These are phyloP conservation scores for Magnolia changhungtana DNA, from an alignment of 164 flowering plant species.

Conservation along the genomic window DNA sequence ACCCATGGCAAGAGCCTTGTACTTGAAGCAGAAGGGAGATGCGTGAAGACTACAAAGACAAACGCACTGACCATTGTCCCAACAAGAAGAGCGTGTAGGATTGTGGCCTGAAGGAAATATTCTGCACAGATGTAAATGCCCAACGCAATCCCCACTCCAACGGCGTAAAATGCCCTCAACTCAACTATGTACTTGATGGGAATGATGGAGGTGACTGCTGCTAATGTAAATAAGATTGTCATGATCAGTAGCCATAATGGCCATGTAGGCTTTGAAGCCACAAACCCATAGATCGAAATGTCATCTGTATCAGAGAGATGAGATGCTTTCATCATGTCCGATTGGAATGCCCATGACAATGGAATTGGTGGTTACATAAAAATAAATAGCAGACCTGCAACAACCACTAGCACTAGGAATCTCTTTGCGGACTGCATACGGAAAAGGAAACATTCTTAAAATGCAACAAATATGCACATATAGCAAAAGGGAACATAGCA, in stretches of 20 bases:
- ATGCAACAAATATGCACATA: neutral
- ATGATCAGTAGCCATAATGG: slow-evolving; percentile 93
- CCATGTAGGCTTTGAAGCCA: slow-evolving; percentile 85
- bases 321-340: slow-evolving; percentile 78
- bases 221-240: slow-evolving; percentile 76
- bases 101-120: slow-evolving; percentile 71
- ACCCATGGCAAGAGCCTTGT: slow-evolving; percentile 86
- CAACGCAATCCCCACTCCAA: slow-evolving; percentile 80
- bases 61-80: slow-evolving; percentile 78
- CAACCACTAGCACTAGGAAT: slow-evolving; percentile 76
- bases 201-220: slow-evolving; percentile 75
- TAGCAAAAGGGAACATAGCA: neutral
- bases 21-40: slow-evolving; percentile 95
- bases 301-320: slow-evolving; percentile 79
- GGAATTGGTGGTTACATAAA: slow-evolving; percentile 90
- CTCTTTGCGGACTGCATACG: slow-evolving; percentile 83
- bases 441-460: neutral
- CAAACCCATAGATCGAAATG: slow-evolving; percentile 84
- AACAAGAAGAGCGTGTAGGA: slow-evolving; percentile 73
- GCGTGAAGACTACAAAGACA: slow-evolving; percentile 87
- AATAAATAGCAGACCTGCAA: slow-evolving; percentile 76
- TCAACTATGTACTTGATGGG: slow-evolving; percentile 90
- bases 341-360: slow-evolving; percentile 71
- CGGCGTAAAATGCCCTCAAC: slow-evolving; percentile 68
- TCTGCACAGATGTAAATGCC: slow-evolving; percentile 90